phyloP scores from a whole-genome alignment of 2,329 filamentous ascomycete species.

The Verticillium dahliae region DNA sequence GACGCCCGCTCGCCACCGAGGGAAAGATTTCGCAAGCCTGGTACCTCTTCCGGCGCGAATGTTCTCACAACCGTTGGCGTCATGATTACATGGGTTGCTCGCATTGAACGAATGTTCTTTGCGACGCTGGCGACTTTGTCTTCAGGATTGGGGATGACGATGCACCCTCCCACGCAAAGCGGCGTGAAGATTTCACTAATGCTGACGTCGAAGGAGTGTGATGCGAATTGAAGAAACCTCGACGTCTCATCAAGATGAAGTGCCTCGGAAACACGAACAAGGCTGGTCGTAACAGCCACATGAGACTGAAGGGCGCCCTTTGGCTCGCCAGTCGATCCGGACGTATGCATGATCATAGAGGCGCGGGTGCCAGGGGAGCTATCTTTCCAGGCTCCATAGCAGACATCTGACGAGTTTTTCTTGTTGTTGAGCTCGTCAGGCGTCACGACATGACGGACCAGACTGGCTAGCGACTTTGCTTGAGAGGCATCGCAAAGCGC shows the following conservation, averaged over 20 bases:
- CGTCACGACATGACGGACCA: background rate
- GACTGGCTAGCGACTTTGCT: background rate
- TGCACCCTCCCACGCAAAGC: constrained; percentile 12
- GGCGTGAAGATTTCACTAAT: constrained; percentile 11
- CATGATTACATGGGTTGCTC: background rate
- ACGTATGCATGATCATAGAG: constrained; percentile 16
- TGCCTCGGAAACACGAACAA: constrained; percentile 1
- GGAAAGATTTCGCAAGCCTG: background rate
- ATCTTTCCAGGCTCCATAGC: background rate
- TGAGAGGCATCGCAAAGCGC: background rate
- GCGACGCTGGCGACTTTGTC: constrained; percentile 14
- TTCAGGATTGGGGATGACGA: constrained; percentile 14
- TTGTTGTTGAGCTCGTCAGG: background rate
- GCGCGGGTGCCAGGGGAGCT: background rate
- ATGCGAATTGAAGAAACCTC: constrained; percentile 15
- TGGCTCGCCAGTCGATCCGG: constrained; percentile 15
- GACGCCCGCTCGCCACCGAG: constrained; percentile 14
- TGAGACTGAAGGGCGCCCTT: constrained; percentile 17
- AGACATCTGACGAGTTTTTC: background rate
- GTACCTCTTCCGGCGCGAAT: background rate
- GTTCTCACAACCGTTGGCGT: background rate
- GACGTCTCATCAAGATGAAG: background rate
- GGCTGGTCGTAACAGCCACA: constrained; percentile 7
- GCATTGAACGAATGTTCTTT: constrained; percentile 10
- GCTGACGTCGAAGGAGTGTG: constrained; percentile 13